Evolutionary conservation across 306 rosid genomes (phyloP), one percentile per base, ranked within the genome.

Genomic region (Myrica gale): DNA sequence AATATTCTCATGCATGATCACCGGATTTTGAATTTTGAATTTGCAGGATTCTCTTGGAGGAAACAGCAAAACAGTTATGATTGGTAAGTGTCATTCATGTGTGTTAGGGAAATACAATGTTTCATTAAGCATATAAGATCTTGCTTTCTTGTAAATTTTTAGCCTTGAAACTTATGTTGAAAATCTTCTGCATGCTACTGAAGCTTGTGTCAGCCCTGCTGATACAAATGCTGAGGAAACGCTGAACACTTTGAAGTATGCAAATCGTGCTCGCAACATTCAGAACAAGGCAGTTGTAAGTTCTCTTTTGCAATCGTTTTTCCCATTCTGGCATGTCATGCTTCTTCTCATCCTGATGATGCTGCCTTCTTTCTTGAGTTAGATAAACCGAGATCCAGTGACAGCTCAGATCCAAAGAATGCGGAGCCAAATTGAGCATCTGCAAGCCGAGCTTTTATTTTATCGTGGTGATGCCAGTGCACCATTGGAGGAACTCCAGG

Each of bases 201-300:
- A 81, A 96, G 99, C 99, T 62, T 96, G 99, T 84, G 99, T 90
- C 73, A 96, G 99, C 83, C 99, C 99, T 42, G 99, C 99, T 15
- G 99, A 96, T 77, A 88, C 99, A 69, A 96, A 96, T 88, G 98
- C 97, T 16, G 99, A 96, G 79, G 98, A 92, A 81, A 96, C 98
- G 10, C 74, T 96, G 77, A 92, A 96, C 76, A 92, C 99, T n/a
- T 82, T 96, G n/a, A 96, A 96, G 84, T 96, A 96, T 73, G 98
- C 99, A 16, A 96, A 92, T 80, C 99, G 99, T 76, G 98, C 99
- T 77, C 98, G 99, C 12, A 96, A 90, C 83, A 96, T 96, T 79
- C 97, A 96, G 62, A 90, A 96, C 83, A 96, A 96, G 87, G 99
- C 99, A 76, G 82, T 92, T 13, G 99, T 96, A 86, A 95, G 97